Conservation (phyloP, 345 rosid genomes). For the Geranium brycei region DNA sequence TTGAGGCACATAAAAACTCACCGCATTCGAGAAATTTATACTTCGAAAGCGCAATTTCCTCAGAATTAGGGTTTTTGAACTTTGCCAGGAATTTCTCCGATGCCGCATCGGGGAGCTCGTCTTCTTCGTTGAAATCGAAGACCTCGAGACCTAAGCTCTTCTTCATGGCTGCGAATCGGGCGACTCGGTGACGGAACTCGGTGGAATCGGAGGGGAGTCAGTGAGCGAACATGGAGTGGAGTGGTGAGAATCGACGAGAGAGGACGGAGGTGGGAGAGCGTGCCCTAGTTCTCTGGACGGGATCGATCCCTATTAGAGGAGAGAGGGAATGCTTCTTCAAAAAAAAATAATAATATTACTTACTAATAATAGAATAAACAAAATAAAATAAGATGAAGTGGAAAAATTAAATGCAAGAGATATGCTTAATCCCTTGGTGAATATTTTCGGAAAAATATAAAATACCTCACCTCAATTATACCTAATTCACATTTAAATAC, state of each 20-base stretch:
- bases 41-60: constrained; percentile 27
- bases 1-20: constrained; percentile 16
- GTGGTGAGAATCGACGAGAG: not conserved
- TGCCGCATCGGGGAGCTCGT: constrained; percentile 40
- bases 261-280: not conserved
- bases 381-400: no score
- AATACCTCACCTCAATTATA: no score
- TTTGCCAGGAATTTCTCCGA: constrained; percentile 34
- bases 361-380: no score
- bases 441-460: no score
- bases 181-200: constrained; percentile 5
- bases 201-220: not conserved
- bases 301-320: no score
- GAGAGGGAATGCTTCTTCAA: no score
- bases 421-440: no score
- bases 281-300: not conserved
- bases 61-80: constrained; percentile 48
- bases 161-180: constrained; percentile 32
- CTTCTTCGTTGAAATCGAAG: constrained; percentile 65
- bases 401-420: no score
- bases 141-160: constrained; percentile 31
- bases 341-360: no score
- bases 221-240: not conserved
- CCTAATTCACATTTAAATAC: no score
- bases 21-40: constrained; percentile 39